These are phyloP conservation scores for Saccharomycopsis malanga DNA, from an alignment of 805 yeast genomes.

Conservation along the genomic window DNA sequence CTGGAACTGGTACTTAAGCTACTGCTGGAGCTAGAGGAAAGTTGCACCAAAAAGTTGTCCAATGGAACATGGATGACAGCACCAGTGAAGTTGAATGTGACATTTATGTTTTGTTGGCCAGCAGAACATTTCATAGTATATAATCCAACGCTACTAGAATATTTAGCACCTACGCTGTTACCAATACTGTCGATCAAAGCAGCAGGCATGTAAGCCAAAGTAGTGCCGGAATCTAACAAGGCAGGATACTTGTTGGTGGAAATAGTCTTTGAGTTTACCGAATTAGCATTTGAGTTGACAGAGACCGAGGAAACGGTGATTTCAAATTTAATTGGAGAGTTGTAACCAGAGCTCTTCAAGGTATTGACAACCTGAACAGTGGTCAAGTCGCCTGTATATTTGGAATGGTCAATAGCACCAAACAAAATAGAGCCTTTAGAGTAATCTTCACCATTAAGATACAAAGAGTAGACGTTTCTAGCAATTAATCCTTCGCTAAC, in stretches of 20 bases:
- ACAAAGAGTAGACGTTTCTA: slow-evolving; percentile 55
- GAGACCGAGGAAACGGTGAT: slow-evolving; percentile 35
- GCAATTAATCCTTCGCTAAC: slow-evolving; percentile 50
- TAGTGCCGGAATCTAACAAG: slow-evolving; percentile 53
- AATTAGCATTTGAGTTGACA: slow-evolving; percentile 22
- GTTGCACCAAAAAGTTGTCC: slow-evolving; percentile 25
- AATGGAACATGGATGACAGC: slow-evolving; percentile 46
- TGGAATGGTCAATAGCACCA: slow-evolving; percentile 65
- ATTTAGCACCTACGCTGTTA: slow-evolving; percentile 30
- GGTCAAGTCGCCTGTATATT: slow-evolving; percentile 46
- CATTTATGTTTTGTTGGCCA: slow-evolving; percentile 26
- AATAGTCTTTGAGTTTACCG: slow-evolving; percentile 21
- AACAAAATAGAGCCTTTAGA: slow-evolving; percentile 51
- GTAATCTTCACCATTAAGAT: slow-evolving; percentile 39
- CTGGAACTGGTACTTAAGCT: neutral
- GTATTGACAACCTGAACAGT: slow-evolving; percentile 48
- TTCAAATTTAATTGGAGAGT: slow-evolving; percentile 39
- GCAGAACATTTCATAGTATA: slow-evolving; percentile 42
- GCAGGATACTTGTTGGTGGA: slow-evolving; percentile 30
- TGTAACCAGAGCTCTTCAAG: slow-evolving; percentile 28
- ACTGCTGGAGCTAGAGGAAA: slow-evolving; percentile 8
- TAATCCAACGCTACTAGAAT: slow-evolving; percentile 35
- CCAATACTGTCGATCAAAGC: slow-evolving; percentile 26
- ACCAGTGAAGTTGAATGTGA: slow-evolving; percentile 54
- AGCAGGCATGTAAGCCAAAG: slow-evolving; percentile 41